Base-by-base conservation (phyloP, 208 protist species). In the Leptomonas pyrrhocoris region DNA sequence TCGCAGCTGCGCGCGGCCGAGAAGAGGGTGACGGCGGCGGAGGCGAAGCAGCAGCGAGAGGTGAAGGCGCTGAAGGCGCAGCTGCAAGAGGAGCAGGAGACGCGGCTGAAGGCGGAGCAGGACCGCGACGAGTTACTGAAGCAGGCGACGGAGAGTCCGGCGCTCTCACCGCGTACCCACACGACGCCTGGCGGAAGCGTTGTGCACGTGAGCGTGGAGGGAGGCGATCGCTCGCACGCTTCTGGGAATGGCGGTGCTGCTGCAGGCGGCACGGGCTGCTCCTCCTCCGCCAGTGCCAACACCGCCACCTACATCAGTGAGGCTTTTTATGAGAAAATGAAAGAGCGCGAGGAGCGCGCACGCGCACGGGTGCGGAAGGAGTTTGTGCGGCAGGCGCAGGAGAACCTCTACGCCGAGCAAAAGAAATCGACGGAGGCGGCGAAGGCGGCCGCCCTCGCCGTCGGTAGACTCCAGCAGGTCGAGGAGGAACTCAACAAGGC, bases 71-170 rank as follows among this genome's bases (percentile, higher is more conserved):
- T 79, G 68, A 77, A 75, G 55, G 53, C 73, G 23, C 43, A 78
- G 38, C 73, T 82, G 30, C 60, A 79, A 40, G 16, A 27, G 18
- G 83, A 79, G 25, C 60, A 23, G 21, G n/a, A 57, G 46, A 67
- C 45, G 28, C 79, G 75, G 21, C 2, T 28, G 19, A 63, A 66
- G 27, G 64, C 63, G 34, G 74, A 76, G 79, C 64, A 60, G 31
- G 79, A 79, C 31, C 73, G 71, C 25, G 83, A 83, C 56, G 67
- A 80, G 27, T 60, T 77, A 49, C 71, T 80, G 18, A 49, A 21
- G 7, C 73, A 79, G n/a, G 71, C 45, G 0, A 49, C 40, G 2
- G 3, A 53, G 21, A 70, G 54, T 8, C 63, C 62, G 21, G 40
- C 30, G 0, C 27, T 30, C 13, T 64, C 71, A 7, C 71, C 62